These are phyloP conservation scores for Zychaea mexicana DNA, from an alignment of 371 early-diverging fungal species.

Conservation along the genomic window DNA sequence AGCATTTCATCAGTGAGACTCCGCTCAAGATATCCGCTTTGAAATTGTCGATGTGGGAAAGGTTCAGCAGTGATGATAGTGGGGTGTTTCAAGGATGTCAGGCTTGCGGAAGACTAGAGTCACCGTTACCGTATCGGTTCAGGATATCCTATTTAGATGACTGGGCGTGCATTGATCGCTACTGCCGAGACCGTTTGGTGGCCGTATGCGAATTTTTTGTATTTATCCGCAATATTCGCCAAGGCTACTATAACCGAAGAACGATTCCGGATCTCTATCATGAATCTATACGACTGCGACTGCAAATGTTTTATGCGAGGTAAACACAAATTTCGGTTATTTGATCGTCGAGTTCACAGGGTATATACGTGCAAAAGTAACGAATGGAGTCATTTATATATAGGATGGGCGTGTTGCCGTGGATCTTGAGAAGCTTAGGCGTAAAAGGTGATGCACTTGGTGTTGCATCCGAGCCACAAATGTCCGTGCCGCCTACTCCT, in stretches of 20 bases:
- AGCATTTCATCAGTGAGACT: constrained; percentile 32
- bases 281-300: constrained; percentile 81
- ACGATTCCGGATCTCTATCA: constrained; percentile 74
- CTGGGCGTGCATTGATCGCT: constrained; percentile 86
- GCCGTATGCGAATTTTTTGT: constrained; percentile 92
- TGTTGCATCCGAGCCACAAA: constrained; percentile 19
- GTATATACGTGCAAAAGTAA: too few species aligned
- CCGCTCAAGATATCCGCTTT: constrained; percentile 59
- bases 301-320: constrained; percentile 90
- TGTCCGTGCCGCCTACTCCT: neutral
- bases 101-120: constrained; percentile 76
- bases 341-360: neutral
- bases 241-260: constrained; percentile 81
- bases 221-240: constrained; percentile 85
- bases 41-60: constrained; percentile 69
- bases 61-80: constrained; percentile 49
- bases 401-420: constrained; percentile 39
- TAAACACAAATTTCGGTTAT: constrained; percentile 16
- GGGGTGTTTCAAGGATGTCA: constrained; percentile 68
- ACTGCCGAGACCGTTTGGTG: constrained; percentile 87
- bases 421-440: constrained; percentile 26
- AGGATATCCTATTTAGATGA: constrained; percentile 75
- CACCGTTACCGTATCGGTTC: constrained; percentile 74
- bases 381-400: neutral
- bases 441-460: constrained; percentile 26